A percentile compares a stretch with the other conserved stretches of the same genome.
Conservation (phyloP, 2,329 filamentous ascomycete species). For the Claviceps sp. region DNA sequence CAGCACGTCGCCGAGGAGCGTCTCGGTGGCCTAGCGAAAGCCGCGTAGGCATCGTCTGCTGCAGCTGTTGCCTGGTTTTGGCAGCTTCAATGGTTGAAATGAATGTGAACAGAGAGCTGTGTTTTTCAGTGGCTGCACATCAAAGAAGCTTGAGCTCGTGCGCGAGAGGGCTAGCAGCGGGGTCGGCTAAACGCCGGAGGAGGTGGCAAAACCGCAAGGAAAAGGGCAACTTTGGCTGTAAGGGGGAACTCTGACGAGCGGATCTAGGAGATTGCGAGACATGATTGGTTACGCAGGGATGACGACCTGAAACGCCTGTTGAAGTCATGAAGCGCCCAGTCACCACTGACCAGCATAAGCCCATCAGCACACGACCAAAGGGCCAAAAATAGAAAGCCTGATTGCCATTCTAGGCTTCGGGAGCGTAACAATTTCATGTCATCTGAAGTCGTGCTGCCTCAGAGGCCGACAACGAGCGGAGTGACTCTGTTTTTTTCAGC, state of each 20-base stretch:
- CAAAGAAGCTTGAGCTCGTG: not conserved
- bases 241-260: not conserved
- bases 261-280: not conserved
- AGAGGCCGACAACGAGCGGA: too few species aligned
- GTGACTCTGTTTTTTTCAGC: too few species aligned
- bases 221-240: not conserved
- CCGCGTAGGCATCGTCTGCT: constrained; percentile 5
- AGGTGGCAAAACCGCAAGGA: not conserved
- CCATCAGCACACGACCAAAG: not conserved
- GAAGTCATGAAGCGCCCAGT: constrained; percentile 6
- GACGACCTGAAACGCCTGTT: constrained; percentile 12
- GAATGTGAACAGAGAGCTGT: not conserved
- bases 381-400: constrained; percentile 10
- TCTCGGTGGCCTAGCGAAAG: constrained; percentile 3
- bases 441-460: not conserved
- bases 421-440: not conserved
- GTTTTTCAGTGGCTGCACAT: not conserved
- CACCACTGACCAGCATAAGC: constrained; percentile 2
- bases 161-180: not conserved
- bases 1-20: constrained; percentile 4
- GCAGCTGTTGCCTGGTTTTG: not conserved
- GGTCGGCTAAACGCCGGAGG: constrained; percentile 3
- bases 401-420: not conserved
- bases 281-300: constrained; percentile 8
- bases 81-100: not conserved